Conservation (phyloP, 2,329 filamentous ascomycete species). For the Trichoderma koningii region DNA sequence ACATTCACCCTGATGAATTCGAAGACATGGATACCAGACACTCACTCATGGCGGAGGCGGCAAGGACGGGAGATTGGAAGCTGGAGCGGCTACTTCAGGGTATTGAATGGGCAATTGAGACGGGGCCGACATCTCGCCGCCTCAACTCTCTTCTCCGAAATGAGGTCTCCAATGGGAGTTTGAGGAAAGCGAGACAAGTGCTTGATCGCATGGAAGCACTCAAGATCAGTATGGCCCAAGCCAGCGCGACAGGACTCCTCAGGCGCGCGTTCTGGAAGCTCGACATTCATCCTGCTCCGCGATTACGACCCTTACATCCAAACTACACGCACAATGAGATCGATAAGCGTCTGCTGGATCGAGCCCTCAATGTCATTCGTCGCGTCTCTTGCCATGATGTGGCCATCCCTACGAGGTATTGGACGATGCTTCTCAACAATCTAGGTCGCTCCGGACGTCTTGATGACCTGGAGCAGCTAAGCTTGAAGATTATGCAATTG, state of each 20-base stretch:
- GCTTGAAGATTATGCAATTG: slow-evolving; percentile 46
- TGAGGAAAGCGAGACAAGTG: slow-evolving; percentile 34
- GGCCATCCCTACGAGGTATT: slow-evolving; percentile 43
- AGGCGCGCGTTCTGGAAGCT: slow-evolving; percentile 35
- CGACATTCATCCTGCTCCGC: slow-evolving; percentile 34
- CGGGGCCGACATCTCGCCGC: slow-evolving; percentile 30
- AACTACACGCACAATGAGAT: not conserved
- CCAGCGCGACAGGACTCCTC: slow-evolving; percentile 36
- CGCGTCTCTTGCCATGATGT: slow-evolving; percentile 38
- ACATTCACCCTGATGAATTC: slow-evolving; percentile 59
- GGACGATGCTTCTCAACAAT: slow-evolving; percentile 48
- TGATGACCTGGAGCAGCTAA: slow-evolving; percentile 49
- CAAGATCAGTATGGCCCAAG: slow-evolving; percentile 36
- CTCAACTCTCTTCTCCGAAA: slow-evolving; percentile 33
- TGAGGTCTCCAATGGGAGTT: slow-evolving; percentile 28
- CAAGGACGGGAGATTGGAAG: slow-evolving; percentile 41
- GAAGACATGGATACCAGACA: slow-evolving; percentile 49
- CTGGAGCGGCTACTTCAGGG: slow-evolving; percentile 49
- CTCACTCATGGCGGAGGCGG: slow-evolving; percentile 42
- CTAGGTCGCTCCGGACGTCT: slow-evolving; percentile 49
- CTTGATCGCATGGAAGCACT: slow-evolving; percentile 41
- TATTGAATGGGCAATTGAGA: slow-evolving; percentile 40
- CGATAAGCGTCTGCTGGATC: slow-evolving; percentile 35
- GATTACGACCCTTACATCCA: not conserved
- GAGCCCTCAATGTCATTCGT: slow-evolving; percentile 37